These are phyloP conservation scores for Aegilops speltoides DNA, from an alignment of 176 grass and related monocot genomes.

Conservation along the genomic window DNA sequence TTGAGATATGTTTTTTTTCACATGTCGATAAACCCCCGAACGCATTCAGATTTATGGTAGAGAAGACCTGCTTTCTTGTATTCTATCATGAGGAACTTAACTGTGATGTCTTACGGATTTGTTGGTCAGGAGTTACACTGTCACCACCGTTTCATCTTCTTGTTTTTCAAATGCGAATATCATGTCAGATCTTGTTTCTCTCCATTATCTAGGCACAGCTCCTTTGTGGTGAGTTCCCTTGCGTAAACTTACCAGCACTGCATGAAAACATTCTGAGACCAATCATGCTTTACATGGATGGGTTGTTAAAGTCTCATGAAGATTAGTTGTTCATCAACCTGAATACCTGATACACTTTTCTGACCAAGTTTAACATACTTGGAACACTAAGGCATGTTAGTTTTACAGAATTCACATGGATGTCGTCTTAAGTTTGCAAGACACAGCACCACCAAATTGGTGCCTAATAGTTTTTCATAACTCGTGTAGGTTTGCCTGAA, in stretches of 20 bases:
- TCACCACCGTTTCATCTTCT: not conserved
- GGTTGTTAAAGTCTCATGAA: not conserved
- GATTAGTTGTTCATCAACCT: constrained; percentile 29
- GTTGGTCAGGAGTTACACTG: not conserved
- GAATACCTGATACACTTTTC: constrained; percentile 2
- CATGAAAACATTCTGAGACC: constrained; percentile 3
- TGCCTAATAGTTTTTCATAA: constrained; percentile 13
- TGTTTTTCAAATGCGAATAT: not conserved
- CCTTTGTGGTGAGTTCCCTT: constrained; percentile 4
- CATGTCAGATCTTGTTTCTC: not conserved
- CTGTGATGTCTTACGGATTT: not conserved
- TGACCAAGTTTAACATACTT: constrained; percentile 9
- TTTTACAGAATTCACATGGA: not conserved
- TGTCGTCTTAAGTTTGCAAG: constrained; percentile 1
- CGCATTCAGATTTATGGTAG: constrained; percentile 18
- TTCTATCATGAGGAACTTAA: not conserved
- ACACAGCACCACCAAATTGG: not conserved
- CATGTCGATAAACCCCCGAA: not conserved
- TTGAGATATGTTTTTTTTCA: not conserved
- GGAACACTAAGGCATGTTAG: not conserved
- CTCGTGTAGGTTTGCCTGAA: constrained; percentile 73
- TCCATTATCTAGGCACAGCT: constrained; percentile 1
- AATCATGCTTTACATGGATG: not conserved
- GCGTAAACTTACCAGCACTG: not conserved
- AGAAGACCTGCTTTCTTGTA: not conserved